Base-by-base conservation (phyloP, 805 yeast genomes). In the Kluyveromyces dobzhanskii region DNA sequence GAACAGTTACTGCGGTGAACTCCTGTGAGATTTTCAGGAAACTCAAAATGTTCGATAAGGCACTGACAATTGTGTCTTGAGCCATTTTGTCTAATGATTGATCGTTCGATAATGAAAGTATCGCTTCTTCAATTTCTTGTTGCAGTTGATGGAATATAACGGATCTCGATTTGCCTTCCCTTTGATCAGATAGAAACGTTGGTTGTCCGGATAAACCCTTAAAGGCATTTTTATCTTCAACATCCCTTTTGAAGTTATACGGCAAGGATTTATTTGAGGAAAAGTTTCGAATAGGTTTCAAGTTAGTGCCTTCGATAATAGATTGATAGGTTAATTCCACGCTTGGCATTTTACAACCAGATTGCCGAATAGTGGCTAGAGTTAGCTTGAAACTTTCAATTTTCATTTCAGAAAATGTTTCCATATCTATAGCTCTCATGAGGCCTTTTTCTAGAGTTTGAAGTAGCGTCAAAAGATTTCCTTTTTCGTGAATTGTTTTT, bases 91-190 rank as follows among this genome's bases (percentile, higher is more conserved):
- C 37, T 12, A 34, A 17, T 10, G 18, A 24, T 3, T n/a, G 23
- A 13, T 13, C 17, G 12, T 11, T 34, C 17, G 29, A 16, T 3
- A 26, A 17, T n/a, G 16, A 23, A 23, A 34, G 14, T n/a, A 25
- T 34, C 9, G 30, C 29, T 12, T 34, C 30, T 18, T 34, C 37
- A n/a, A 34, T 34, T 17, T 34, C 37, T 7, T 27, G n/a, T n/a
- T 27, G 13, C 6, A 27, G 16, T 11, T 14, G 6, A 7, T 11
- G 30, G 6, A 27, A 27, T 5, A n/a, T 5, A 5, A 14, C n/a
- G n/a, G 9, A 9, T 21, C 9, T 21, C 24, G 24, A 21, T n/a
- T n/a, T n/a, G n/a, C n/a, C n/a, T n/a, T n/a, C n/a, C n/a, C n/a
- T n/a, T n/a, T n/a, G n/a, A n/a, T 21, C 24, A 21, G 6, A 21